A percentile compares a stretch with the other conserved stretches of the same genome.
phyloP scores from a whole-genome alignment of 2,329 filamentous ascomycete genomes.

The Penicillium sp. region DNA sequence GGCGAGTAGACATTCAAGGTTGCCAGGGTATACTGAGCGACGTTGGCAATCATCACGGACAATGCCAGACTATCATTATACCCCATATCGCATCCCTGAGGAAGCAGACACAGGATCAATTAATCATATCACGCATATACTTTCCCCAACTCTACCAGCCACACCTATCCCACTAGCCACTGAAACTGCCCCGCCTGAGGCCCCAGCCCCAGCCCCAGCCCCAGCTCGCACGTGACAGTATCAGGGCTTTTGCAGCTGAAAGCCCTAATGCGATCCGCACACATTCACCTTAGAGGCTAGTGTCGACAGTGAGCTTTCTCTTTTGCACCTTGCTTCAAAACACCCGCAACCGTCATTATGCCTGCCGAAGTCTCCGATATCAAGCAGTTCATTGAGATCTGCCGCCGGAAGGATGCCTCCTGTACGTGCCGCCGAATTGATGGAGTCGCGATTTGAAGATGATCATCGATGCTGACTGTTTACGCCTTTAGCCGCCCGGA shows the following conservation, averaged over 20 bases:
- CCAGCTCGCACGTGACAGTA: conserved; percentile 13
- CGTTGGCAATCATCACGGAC: neutral
- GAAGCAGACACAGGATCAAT: conserved; percentile 1
- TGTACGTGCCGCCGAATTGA: conserved; percentile 66
- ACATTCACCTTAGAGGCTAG: conserved; percentile 16
- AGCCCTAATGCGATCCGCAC: conserved; percentile 31
- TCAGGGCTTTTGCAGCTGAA: conserved; percentile 19
- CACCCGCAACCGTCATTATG: conserved; percentile 65
- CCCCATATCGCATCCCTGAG: conserved; percentile 2
- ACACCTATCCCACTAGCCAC: conserved; percentile 1
- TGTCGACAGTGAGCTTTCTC: conserved; percentile 20
- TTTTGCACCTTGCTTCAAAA: conserved; percentile 21
- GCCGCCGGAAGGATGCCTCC: conserved; percentile 97
- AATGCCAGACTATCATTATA: neutral
- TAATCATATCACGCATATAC: neutral
- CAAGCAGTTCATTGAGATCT: conserved; percentile 99
- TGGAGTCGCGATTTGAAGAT: conserved; percentile 4
- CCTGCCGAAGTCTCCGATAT: conserved; percentile 97
- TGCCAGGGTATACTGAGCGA: conserved; percentile 4
- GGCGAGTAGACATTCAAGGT: conserved; percentile 6
- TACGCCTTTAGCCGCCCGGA: conserved; percentile 69
- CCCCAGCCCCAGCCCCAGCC: neutral
- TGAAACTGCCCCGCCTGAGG: conserved; percentile 7
- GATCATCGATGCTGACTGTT: conserved; percentile 18
- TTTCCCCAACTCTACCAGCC: neutral